A percentile compares a stretch with the other conserved stretches of the same genome.
phyloP scores from a whole-genome alignment of 129 eudicot genomes.

The Helianthus tuberosus region DNA sequence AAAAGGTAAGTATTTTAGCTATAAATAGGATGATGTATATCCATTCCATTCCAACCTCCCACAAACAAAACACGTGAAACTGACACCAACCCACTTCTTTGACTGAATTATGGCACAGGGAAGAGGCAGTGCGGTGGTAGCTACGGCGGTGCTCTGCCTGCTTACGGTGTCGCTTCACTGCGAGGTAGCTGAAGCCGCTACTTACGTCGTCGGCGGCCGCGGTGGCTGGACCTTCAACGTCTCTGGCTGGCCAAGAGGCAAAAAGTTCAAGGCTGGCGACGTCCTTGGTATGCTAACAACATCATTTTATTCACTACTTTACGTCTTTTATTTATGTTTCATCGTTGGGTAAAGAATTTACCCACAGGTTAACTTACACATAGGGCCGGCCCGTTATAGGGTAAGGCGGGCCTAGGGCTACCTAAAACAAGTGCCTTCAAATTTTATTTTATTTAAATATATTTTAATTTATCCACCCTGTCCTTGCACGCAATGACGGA shows the following conservation, averaged over 20 bases:
- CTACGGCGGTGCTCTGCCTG: constrained; percentile 32
- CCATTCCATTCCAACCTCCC: constrained; percentile 21
- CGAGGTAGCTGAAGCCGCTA: constrained; percentile 55
- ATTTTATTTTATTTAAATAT: too few species aligned
- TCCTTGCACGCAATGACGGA: too few species aligned
- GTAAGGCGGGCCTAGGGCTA: too few species aligned
- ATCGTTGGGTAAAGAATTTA: too few species aligned
- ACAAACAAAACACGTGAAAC: constrained; percentile 27
- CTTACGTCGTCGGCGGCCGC: constrained; percentile 59
- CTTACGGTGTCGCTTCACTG: constrained; percentile 33
- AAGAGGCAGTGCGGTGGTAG: constrained; percentile 78
- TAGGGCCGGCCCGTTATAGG: too few species aligned
- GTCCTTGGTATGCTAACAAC: constrained; percentile 47
- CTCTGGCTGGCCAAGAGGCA: constrained; percentile 62
- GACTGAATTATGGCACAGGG: constrained; percentile 47
- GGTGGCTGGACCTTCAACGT: constrained; percentile 66
- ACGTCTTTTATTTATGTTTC: too few species aligned
- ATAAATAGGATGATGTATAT: constrained; percentile 28
- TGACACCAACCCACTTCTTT: constrained; percentile 6
- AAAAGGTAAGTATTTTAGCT: neutral
- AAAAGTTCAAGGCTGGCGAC: constrained; percentile 71
- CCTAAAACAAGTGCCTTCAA: too few species aligned
- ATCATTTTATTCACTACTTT: too few species aligned
- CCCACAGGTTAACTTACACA: too few species aligned
- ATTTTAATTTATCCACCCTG: too few species aligned